Conservation (phyloP, 2,329 filamentous ascomycete genomes). For the Hypoxylon rubiginosum region DNA sequence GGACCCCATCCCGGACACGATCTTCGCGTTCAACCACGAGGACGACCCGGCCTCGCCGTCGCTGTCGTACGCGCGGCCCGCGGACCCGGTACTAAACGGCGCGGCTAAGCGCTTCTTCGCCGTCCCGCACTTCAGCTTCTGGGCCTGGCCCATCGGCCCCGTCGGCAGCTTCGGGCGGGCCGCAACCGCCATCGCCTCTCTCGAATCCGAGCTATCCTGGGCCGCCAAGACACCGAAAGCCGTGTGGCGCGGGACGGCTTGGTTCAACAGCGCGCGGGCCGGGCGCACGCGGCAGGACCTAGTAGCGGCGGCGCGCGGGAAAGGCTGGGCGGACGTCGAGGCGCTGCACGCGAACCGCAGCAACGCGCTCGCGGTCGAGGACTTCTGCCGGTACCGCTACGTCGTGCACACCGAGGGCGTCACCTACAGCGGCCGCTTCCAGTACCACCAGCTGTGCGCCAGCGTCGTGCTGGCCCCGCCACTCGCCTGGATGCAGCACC, state of each 20-base stretch:
- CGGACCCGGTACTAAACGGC: constrained; percentile 53
- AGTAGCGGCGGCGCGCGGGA: constrained; percentile 51
- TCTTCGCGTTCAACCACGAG: constrained; percentile 66
- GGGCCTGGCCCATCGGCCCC: constrained; percentile 66
- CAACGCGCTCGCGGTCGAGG: constrained; percentile 63
- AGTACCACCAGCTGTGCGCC: constrained; percentile 64
- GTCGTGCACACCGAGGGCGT: constrained; percentile 67
- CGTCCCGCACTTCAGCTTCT: constrained; percentile 70
- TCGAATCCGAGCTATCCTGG: constrained; percentile 54
- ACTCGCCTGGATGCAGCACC: constrained; percentile 63
- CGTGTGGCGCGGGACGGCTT: constrained; percentile 65
- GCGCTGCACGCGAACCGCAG: constrained; percentile 54
- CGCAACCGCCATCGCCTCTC: constrained; percentile 51
- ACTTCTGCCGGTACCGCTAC: constrained; percentile 66
- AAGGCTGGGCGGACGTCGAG: constrained; percentile 64
- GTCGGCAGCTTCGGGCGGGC: constrained; percentile 61
- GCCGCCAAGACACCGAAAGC: constrained; percentile 58
- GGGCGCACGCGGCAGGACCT: constrained; percentile 59
- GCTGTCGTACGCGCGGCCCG: constrained; percentile 63
- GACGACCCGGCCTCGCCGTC: constrained; percentile 61
- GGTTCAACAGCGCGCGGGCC: constrained; percentile 62
- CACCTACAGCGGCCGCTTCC: constrained; percentile 66
- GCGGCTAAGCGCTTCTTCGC: constrained; percentile 58
- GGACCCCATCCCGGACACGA: constrained; percentile 62
- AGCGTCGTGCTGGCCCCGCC: constrained; percentile 64